Evolutionary conservation across 306 rosid species (phyloP), one percentile per base, ranked within the genome.

Genomic region (Macrotyloma uniflorum): DNA sequence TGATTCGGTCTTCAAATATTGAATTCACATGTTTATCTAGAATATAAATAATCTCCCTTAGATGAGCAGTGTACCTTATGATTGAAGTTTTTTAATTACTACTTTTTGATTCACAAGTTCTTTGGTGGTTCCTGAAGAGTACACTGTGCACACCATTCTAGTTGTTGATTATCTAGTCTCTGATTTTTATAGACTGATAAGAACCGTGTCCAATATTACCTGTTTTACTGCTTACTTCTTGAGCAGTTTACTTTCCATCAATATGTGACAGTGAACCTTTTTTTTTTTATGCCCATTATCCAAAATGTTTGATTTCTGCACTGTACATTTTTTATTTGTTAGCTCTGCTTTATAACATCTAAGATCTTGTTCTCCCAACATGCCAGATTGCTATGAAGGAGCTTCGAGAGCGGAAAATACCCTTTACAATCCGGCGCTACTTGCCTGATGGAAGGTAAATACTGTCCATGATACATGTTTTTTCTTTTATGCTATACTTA

Each of bases 311-410:
- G 2, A 55, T 68, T 46, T 3, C 15, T 47, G 28, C 49, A 2
- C 13, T 38, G 8, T 38, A 36, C 42, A 22, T 74, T 22, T 46
- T 67, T 46, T 72, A 38, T 72, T 49, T 58, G 40, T 82, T 46
- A 11, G 12, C 50, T 59, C 47, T 59, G 71, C 42, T 28, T 1
- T 64, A 61, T 66, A 16, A 64, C 51, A 36, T 65, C 16, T 70
- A 43, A 74, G 40, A 55, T 85, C 26, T 46, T 68, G 55, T 79
- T 55, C n/a, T 30, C 30, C 3, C 33, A 53, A 80, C 61, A 24
- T n/a, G 22, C 62, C 35, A 86, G 98, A 95, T 95, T 85, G 98
- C 99, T 1, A 91, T 95, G 98, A 93, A 95, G 89, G 99, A 95
- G 86, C 96, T 95, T 74, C 90, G 97, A 50, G 93, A 95, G 85